These are phyloP conservation scores for Astragalus glycyphyllos DNA, from an alignment of 306 rosid genomes.

Conservation along the genomic window DNA sequence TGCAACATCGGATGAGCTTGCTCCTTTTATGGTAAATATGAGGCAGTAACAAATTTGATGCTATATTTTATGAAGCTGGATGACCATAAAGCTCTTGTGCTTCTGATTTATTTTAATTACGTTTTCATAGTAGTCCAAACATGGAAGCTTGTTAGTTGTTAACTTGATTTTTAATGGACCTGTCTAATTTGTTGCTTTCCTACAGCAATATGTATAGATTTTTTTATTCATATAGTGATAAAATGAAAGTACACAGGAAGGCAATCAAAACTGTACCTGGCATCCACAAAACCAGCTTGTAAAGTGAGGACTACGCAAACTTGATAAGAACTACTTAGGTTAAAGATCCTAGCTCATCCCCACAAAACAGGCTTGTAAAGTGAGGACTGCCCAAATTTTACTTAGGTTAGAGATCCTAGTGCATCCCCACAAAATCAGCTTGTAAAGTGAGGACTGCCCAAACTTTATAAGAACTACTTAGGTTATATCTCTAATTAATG, in stretches of 20 bases:
- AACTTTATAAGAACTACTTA: too few species aligned
- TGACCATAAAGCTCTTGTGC: slow-evolving; percentile 24
- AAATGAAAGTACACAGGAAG: background rate
- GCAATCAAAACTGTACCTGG: slow-evolving; percentile 1
- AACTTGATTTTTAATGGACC: slow-evolving; percentile 25
- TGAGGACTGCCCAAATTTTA: too few species aligned
- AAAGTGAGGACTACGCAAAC: too few species aligned
- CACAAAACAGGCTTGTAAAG: too few species aligned
- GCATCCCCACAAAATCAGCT: too few species aligned
- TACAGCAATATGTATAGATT: background rate
- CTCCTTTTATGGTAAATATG: slow-evolving; percentile 74
- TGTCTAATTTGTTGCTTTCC: slow-evolving; percentile 16
- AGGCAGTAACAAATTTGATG: slow-evolving; percentile 30
- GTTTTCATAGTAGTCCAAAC: slow-evolving; percentile 7
- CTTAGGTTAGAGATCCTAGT: too few species aligned
- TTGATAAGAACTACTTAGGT: too few species aligned
- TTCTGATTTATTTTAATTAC: slow-evolving; percentile 27
- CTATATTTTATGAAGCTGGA: slow-evolving; percentile 18
- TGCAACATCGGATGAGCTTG: slow-evolving; percentile 81
- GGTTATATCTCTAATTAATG: too few species aligned
- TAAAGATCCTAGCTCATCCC: too few species aligned
- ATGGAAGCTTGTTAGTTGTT: slow-evolving; percentile 22
- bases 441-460: too few species aligned
- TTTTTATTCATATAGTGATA: slow-evolving; percentile 25
- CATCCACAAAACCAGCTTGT: too few species aligned